Base-by-base conservation (phyloP, 139 green algal species). In the Astrephomene gubernaculifera region DNA sequence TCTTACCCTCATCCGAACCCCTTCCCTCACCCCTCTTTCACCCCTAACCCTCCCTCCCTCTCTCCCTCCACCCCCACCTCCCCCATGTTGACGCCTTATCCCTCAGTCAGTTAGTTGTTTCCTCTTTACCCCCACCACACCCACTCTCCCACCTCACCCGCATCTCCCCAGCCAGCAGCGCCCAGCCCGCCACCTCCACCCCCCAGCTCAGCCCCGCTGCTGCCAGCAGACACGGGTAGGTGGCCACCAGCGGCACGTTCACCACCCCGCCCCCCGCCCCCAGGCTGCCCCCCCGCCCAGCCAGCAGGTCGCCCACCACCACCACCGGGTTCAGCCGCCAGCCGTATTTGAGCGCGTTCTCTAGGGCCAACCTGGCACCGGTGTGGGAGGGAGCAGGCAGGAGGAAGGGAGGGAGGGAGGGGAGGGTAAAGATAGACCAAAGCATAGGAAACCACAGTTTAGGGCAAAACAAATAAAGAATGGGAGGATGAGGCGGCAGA, bases 271-370 rank as follows among this genome's bases (percentile, higher is more conserved):
- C 60, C 21, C 19, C 33, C 36, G n/a, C 43, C 25, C 27, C 39
- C 69, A 38, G 25, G 43, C 63, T 7, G 60, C 60, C 60, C 41
- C 21, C 41, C 17, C 60, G 76, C 12, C 76, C 76, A 0, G 60
- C 57, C 60, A 83, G 78, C 36, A 85, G 39, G 61, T 57, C 29
- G 25, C 31, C 33, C 39, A 85, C 19, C n/a, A 76, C 14, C 1
- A 63, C 72, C 29, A 96, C 35, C 1, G 94, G 94, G 82, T 95
- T 95, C 64, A 94, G 90, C 33, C 93, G 88, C 41, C 95, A 74
- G 14, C 95, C 94, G 82, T 97, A 97, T 89, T 97, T 97, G 71
- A 97, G 83, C 36, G 96, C 83, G 90, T 98, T 98, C 87, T 98
- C 96, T 35, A 98, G 74, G 33, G 97, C 94, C 10, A 98, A 89